Percentiles rank a stretch among this genome's conserved stretches.
Conservation (phyloP, 495 filamentous ascomycete species). For the Aspergillus sclerotiicarbonarius region DNA sequence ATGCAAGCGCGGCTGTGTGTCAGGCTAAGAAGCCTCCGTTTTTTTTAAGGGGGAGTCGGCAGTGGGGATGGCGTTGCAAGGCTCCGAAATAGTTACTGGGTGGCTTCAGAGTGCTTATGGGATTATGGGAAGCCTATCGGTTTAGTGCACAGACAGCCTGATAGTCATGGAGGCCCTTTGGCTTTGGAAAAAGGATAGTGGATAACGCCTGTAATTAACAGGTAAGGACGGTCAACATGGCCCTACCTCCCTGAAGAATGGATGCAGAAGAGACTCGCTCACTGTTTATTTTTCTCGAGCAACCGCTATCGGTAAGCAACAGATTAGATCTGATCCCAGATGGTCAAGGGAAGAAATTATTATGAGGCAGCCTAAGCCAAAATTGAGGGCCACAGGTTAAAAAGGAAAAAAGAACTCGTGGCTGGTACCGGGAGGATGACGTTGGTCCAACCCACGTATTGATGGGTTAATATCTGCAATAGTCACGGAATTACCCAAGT, state of each 20-base stretch:
- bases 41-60: constrained; percentile 22
- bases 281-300: neutral
- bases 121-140: constrained; percentile 22
- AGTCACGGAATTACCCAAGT: neutral
- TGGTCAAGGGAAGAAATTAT: neutral
- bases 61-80: constrained; percentile 28
- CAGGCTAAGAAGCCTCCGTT: constrained; percentile 23
- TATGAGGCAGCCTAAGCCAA: neutral
- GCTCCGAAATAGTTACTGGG: constrained; percentile 20
- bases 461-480: constrained; percentile 2
- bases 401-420: constrained; percentile 12
- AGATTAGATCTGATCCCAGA: neutral
- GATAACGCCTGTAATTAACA: neutral
- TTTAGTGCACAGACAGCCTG: constrained; percentile 12
- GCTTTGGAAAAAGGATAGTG: neutral
- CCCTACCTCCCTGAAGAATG: neutral
- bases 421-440: constrained; percentile 15
- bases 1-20: constrained; percentile 34
- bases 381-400: constrained; percentile 2
- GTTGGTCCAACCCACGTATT: constrained; percentile 13
- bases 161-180: neutral
- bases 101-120: constrained; percentile 17
- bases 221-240: neutral
- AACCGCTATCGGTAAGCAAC: too few relatives aligned
- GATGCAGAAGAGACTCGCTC: neutral